These are phyloP conservation scores for Senecio squalidus DNA, from an alignment of 140 eudicot genomes.

Conservation along the genomic window DNA sequence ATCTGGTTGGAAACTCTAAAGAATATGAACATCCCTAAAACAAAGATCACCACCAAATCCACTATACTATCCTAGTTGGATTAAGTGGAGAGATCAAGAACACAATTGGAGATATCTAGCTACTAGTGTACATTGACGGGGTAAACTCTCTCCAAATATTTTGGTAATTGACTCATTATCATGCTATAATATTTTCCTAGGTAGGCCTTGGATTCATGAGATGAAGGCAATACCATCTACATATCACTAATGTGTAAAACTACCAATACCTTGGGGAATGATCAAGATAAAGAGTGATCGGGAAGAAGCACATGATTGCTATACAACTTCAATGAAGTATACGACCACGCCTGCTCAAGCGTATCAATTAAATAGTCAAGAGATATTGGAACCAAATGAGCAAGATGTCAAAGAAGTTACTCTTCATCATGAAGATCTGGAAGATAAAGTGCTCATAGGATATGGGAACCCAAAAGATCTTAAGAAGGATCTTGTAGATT, in stretches of 20 bases:
- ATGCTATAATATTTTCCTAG: neutral
- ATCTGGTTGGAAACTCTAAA: no score
- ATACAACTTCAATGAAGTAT: neutral
- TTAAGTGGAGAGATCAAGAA: no score
- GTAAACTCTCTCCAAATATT: no score
- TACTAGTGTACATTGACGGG: no score
- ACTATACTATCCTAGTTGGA: no score
- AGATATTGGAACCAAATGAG: neutral
- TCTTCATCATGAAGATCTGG: neutral
- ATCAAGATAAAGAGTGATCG: neutral
- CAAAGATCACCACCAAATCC: no score
- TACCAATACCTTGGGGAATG: neutral
- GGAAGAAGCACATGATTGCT: neutral
- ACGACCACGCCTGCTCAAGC: neutral
- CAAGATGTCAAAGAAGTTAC: no score
- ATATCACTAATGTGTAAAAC: neutral
- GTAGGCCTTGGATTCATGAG: neutral
- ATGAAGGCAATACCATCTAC: no score
- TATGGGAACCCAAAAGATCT: neutral
- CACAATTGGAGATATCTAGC: no score
- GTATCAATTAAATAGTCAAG: neutral
- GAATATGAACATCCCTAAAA: no score
- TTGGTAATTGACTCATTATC: neutral
- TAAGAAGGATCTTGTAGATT: no score
- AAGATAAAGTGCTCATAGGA: neutral